Evolutionary conservation across 2,329 filamentous ascomycete genomes (phyloP).

Genomic region (Trichoderma citrinoviride): DNA sequence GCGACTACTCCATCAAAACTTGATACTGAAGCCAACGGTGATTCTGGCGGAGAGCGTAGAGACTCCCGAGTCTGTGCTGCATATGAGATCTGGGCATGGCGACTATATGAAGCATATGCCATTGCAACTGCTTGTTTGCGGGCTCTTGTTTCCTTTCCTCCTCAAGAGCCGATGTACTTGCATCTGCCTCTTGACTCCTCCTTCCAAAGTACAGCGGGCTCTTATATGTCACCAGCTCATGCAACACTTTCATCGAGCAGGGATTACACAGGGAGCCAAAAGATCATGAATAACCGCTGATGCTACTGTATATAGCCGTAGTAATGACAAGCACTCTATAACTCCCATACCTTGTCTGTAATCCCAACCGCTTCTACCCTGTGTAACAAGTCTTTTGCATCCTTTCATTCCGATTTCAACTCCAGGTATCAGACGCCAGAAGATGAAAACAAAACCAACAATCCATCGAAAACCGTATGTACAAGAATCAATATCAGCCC

Average conservation of each 20-base stretch:
- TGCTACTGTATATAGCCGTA: background rate
- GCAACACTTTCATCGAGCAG: background rate
- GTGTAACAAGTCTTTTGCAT: background rate
- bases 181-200: background rate
- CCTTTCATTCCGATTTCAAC: background rate
- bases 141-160: background rate
- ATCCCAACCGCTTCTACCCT: conserved; percentile 4
- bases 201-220: background rate
- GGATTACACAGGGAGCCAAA: background rate
- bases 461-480: background rate
- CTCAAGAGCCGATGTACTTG: background rate
- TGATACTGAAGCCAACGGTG: background rate
- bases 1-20: background rate
- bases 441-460: background rate
- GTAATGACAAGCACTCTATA: background rate
- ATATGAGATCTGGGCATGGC: background rate
- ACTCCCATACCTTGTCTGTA: background rate
- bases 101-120: background rate
- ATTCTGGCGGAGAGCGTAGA: background rate
- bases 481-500: conserved; percentile 5
- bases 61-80: background rate
- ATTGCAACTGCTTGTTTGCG: background rate
- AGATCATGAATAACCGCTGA: background rate
- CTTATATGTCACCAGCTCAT: too few relatives aligned
- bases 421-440: conserved; percentile 19